These are phyloP conservation scores for Graphilbum ipis-grandicollis DNA, from an alignment of 2,329 filamentous ascomycete species.

Conservation along the genomic window DNA sequence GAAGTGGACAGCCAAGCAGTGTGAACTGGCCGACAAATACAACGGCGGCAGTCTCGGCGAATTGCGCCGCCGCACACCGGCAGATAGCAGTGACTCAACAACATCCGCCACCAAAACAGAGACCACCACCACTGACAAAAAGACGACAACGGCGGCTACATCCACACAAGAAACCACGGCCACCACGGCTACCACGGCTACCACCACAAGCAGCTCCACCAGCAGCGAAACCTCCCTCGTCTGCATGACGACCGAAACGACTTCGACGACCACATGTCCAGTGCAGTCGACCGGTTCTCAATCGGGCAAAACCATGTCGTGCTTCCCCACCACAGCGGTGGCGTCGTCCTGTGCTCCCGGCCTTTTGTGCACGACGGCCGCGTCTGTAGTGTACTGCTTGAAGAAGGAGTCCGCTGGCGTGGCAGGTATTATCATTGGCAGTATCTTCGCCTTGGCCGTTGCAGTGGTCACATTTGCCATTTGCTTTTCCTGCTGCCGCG, in stretches of 20 bases:
- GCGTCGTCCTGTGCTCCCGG: slow-evolving; percentile 23
- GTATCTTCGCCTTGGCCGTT: slow-evolving; percentile 26
- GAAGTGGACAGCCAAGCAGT: slow-evolving; percentile 15
- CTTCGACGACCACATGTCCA: slow-evolving; percentile 21
- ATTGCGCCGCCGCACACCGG: slow-evolving; percentile 9
- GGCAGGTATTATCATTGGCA: slow-evolving; percentile 29
- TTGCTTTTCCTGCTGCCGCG: slow-evolving; percentile 33
- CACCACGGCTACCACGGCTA: slow-evolving; percentile 16
- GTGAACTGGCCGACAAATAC: slow-evolving; percentile 9
- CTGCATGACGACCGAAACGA: slow-evolving; percentile 16
- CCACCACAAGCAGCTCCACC: slow-evolving; percentile 13
- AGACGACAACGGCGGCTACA: not conserved
- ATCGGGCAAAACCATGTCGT: slow-evolving; percentile 18
- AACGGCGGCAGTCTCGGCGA: slow-evolving; percentile 4
- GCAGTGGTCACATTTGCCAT: slow-evolving; percentile 21
- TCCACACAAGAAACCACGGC: too few relatives aligned
- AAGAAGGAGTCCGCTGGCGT: too few relatives aligned
- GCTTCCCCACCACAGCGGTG: slow-evolving; percentile 18
- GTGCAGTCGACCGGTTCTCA: slow-evolving; percentile 18
- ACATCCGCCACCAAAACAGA: slow-evolving; percentile 1
- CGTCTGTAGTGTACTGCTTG: too few relatives aligned
- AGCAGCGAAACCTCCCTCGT: slow-evolving; percentile 2
- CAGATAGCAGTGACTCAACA: not conserved
- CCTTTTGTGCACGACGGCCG: slow-evolving; percentile 28
- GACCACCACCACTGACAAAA: not conserved